A percentile compares a stretch with the other conserved stretches of the same genome.
These are phyloP conservation scores for Angomonas deanei DNA, from an alignment of 208 protist genomes.

Conservation along the genomic window DNA sequence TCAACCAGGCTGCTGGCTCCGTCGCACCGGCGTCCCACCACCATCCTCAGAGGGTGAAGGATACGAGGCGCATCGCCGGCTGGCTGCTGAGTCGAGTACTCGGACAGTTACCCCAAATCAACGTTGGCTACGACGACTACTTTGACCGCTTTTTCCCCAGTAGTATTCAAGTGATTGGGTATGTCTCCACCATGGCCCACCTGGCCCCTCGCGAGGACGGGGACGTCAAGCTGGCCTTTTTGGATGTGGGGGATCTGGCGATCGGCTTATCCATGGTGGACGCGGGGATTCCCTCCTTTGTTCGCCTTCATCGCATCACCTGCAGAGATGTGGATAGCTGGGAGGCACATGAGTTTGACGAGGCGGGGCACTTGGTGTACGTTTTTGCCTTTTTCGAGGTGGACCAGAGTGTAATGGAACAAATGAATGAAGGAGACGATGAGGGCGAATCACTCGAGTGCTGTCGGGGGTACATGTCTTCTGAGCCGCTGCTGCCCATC, in stretches of 20 bases:
- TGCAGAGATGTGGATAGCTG: conserved; percentile 20
- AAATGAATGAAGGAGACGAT: conserved; percentile 5
- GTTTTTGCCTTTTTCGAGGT: conserved; percentile 75
- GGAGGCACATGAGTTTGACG: conserved; percentile 59
- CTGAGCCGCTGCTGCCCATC: conserved; percentile 69
- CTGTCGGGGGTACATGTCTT: conserved; percentile 56
- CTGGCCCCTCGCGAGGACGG: conserved; percentile 39
- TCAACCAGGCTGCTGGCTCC: background rate
- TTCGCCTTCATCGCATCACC: conserved; percentile 51
- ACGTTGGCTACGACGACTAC: conserved; percentile 83
- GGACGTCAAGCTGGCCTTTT: conserved; percentile 44
- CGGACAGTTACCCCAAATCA: conserved; percentile 57
- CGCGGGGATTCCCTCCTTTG: conserved; percentile 72
- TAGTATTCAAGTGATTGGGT: conserved; percentile 71
- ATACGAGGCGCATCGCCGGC: conserved; percentile 66
- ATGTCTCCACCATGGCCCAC: conserved; percentile 74
- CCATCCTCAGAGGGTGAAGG: conserved; percentile 28
- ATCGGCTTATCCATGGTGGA: conserved; percentile 81
- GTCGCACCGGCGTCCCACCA: background rate
- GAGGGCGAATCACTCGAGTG: conserved; percentile 35
- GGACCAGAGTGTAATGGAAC: conserved; percentile 34
- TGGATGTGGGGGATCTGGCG: conserved; percentile 72
- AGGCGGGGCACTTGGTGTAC: conserved; percentile 29
- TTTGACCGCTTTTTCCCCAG: conserved; percentile 67
- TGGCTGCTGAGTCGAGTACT: conserved; percentile 81